These are phyloP conservation scores for Hevea brasiliensis DNA, from an alignment of 345 rosid genomes.

Conservation along the genomic window DNA sequence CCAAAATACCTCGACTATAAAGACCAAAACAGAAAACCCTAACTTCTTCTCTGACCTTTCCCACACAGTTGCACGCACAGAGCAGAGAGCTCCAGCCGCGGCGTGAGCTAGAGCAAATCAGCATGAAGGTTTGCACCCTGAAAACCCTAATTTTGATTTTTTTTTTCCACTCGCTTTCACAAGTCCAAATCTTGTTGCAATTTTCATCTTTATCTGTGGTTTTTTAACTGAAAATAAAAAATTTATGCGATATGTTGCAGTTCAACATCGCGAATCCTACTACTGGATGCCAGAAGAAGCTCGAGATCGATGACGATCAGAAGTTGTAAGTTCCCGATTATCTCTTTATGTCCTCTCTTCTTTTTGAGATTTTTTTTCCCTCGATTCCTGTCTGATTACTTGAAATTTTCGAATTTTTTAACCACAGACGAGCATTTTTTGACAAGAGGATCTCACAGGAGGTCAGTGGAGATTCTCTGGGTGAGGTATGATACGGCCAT, in stretches of 20 bases:
- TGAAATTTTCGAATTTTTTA: not conserved
- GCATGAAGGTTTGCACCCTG: conserved; percentile 7
- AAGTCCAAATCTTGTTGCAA: not conserved
- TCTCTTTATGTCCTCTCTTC: not conserved
- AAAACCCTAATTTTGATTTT: not conserved
- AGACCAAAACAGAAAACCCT: not conserved
- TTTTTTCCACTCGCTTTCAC: not conserved
- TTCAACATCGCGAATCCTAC: conserved; percentile 27
- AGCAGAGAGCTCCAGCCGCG: not conserved
- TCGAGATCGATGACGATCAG: conserved; percentile 26
- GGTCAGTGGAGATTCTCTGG: conserved; percentile 75
- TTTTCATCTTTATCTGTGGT: not conserved
- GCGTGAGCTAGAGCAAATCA: not conserved
- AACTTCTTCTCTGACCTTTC: not conserved
- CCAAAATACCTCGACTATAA: not conserved
- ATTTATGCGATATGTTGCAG: not conserved
- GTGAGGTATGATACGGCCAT: conserved; percentile 48
- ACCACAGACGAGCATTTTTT: conserved; percentile 50
- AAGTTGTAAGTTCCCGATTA: conserved; percentile 11
- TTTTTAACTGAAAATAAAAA: not conserved
- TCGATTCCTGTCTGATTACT: no score
- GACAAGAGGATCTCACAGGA: conserved; percentile 84
- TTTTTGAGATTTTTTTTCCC: no score
- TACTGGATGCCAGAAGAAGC: conserved; percentile 29
- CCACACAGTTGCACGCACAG: not conserved